Conservation (phyloP, 2,329 filamentous ascomycete species). For the Piedraia hortae region DNA sequence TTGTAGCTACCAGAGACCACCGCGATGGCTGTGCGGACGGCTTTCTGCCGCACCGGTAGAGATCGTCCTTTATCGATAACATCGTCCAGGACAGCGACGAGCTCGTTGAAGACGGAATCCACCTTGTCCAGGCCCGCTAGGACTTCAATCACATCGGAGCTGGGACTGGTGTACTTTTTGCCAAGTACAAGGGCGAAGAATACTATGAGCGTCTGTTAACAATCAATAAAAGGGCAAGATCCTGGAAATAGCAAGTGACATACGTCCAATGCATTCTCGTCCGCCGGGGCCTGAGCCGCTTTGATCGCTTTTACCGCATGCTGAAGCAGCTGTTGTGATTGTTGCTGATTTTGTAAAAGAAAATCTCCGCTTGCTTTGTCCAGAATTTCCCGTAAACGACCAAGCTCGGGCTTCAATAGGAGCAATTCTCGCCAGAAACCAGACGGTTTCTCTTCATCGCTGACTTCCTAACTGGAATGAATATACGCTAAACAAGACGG, state of each 20-base stretch:
- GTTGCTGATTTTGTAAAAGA: conserved; percentile 38
- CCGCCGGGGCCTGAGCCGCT: conserved; percentile 29
- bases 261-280: conserved; percentile 69
- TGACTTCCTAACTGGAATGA: conserved; percentile 23
- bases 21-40: conserved; percentile 53
- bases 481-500: conserved; percentile 1
- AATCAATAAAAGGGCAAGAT: conserved; percentile 11
- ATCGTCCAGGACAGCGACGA: conserved; percentile 57
- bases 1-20: conserved; percentile 86
- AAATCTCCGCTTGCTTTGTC: conserved; percentile 44
- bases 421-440: conserved; percentile 97
- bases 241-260: conserved; percentile 9
- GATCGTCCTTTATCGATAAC: conserved; percentile 50
- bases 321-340: conserved; percentile 52
- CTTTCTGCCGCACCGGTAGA: conserved; percentile 48
- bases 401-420: conserved; percentile 52
- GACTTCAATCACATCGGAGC: conserved; percentile 76
- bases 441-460: conserved; percentile 44
- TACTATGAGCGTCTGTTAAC: conserved; percentile 53
- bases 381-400: conserved; percentile 39
- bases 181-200: conserved; percentile 59
- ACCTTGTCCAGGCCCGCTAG: conserved; percentile 73
- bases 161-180: conserved; percentile 85
- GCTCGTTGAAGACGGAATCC: conserved; percentile 65
- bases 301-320: conserved; percentile 44